These are phyloP conservation scores for Termitomyces sp. DNA, from an alignment of 768 basidiomycete species.

Conservation along the genomic window DNA sequence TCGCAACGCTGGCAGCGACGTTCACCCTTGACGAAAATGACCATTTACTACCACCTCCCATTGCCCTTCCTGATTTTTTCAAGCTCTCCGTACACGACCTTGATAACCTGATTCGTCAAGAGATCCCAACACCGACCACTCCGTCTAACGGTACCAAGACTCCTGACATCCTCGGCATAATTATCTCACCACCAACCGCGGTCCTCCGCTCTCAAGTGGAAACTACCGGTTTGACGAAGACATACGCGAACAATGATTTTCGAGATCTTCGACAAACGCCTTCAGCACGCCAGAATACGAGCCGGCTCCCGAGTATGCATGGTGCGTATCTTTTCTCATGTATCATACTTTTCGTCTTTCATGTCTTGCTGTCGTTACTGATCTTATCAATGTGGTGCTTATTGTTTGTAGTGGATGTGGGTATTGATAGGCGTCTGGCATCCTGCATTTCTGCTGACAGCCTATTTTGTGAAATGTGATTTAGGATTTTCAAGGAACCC, in stretches of 20 bases:
- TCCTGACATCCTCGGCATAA: constrained; percentile 47
- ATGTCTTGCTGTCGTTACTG: neutral
- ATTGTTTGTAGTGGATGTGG: constrained; percentile 30
- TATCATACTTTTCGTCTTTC: neutral
- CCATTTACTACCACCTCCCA: constrained; percentile 20
- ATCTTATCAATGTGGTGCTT: neutral
- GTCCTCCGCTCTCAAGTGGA: constrained; percentile 57
- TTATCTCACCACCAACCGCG: constrained; percentile 59
- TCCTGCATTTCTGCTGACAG: constrained; percentile 13
- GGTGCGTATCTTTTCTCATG: constrained; percentile 29
- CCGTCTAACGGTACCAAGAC: constrained; percentile 38
- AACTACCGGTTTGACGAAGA: constrained; percentile 72
- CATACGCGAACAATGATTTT: constrained; percentile 77
- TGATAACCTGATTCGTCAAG: constrained; percentile 38
- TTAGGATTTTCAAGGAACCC: constrained; percentile 12
- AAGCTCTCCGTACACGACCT: constrained; percentile 41
- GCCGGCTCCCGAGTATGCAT: constrained; percentile 81
- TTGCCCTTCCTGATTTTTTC: constrained; percentile 35
- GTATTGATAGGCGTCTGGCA: constrained; percentile 28
- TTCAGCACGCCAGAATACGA: constrained; percentile 74
- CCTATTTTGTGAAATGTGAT: neutral
- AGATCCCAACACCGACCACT: constrained; percentile 31
- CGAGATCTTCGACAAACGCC: constrained; percentile 65
- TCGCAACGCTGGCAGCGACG: constrained; percentile 20
- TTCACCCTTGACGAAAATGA: constrained; percentile 38